Evolutionary conservation across 1,284 basidiomycete genomes (phyloP), one percentile per base, ranked within the genome.

Genomic region (Spongiforma sp.): DNA sequence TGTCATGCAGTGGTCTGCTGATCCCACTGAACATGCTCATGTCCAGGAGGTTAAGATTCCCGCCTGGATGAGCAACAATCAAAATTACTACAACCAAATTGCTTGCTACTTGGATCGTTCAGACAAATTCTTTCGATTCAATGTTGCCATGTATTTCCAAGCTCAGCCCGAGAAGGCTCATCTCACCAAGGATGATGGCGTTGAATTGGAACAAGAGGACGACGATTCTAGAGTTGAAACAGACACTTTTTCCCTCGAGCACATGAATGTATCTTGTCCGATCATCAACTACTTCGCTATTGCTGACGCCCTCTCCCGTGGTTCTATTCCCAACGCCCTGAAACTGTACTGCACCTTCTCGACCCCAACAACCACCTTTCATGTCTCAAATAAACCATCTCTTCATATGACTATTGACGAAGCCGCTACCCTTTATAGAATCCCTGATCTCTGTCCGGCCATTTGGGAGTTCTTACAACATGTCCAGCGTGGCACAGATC

Each of bases 71-170:
- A 21, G 55, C 1, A 58, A 64, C n/a, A 64, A 64, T 8, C 60
- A 58, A 11, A 61, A 64, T 28, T 64, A 62, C n/a, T 62, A 62
- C 7, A 4, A n/a, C 1, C 60, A 62, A 6, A 62, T 64, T 5
- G 24, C 46, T 7, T 24, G 11, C 1, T 24, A 62, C 4, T 26
- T 64, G 1, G 17, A 64, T 7, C 15, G 15, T 2, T 30, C 26
- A 0, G 43, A 64, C 1, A 62, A 59, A 9, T 64, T 60, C 6
- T 36, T 48, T 14, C 11, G 24, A 12, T 48, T 48, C 24, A 14
- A 48, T 14, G 26, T 48, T 14, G 24, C 46, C 5, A 48, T 14
- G 10, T 48, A 48, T 28, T 14, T 48, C 26, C n/a, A 28, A 48
- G 15, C 12, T n/a, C 5, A 24, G 9, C 36, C 10, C 12, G 43